A percentile compares a stretch with the other conserved stretches of the same genome.
phyloP scores from a whole-genome alignment of 1,284 basidiomycete species.

The Moesziomyces sp. region DNA sequence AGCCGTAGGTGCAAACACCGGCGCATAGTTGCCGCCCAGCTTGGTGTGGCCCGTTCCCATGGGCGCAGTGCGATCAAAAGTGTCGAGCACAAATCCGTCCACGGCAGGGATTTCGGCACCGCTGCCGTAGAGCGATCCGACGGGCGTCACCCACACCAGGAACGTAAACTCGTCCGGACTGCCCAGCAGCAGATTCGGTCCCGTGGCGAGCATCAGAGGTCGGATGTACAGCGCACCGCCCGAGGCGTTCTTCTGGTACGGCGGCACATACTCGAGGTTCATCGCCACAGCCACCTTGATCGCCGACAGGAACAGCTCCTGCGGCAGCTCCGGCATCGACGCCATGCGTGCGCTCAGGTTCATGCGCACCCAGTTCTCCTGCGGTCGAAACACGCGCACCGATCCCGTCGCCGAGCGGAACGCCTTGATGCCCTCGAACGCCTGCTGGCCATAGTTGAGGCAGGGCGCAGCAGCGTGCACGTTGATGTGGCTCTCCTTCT shows the following conservation, averaged over 20 bases:
- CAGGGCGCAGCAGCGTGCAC: constrained; percentile 64
- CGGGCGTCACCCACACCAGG: constrained; percentile 67
- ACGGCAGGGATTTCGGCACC: constrained; percentile 64
- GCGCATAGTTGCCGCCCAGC: constrained; percentile 68
- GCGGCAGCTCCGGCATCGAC: constrained; percentile 62
- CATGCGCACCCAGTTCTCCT: constrained; percentile 65
- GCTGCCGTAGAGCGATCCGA: constrained; percentile 66
- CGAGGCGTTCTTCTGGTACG: constrained; percentile 60
- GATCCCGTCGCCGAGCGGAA: constrained; percentile 55
- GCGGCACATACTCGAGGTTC: constrained; percentile 67
- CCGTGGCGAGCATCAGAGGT: constrained; percentile 64
- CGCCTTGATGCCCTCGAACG: constrained; percentile 68
- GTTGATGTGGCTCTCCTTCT: constrained; percentile 60
- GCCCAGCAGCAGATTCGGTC: constrained; percentile 60
- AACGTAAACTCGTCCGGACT: constrained; percentile 67
- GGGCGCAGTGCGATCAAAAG: constrained; percentile 67
- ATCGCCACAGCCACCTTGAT: constrained; percentile 62
- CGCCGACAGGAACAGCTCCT: constrained; percentile 60
- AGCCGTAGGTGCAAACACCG: constrained; percentile 61
- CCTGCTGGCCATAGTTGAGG: constrained; percentile 67
- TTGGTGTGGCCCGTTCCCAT: constrained; percentile 65
- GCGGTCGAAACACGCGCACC: constrained; percentile 67
- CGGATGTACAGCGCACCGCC: constrained; percentile 61
- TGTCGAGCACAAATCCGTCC: constrained; percentile 66
- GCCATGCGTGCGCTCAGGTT: constrained; percentile 64